Base-by-base conservation (phyloP, 1,284 basidiomycete genomes). In the Tylopilus sp. region DNA sequence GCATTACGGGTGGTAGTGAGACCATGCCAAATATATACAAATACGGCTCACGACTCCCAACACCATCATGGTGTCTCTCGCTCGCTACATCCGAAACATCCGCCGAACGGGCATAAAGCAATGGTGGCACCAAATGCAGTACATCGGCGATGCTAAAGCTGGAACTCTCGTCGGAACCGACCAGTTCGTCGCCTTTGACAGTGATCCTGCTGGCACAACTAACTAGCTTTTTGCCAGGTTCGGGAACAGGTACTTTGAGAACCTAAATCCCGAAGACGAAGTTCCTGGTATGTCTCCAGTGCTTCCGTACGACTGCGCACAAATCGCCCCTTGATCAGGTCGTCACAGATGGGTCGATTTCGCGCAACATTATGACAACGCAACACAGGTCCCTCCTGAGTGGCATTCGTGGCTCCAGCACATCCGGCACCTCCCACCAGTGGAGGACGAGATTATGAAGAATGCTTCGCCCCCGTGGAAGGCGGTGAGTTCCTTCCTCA, bases 381-480 rank as follows among this genome's bases (percentile, higher is more conserved):
- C 89, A 10, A 81, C 90, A 0, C 94, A 97, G 74, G 84, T 95
- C 31, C 89, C 92, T 28, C 80, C 92, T 2, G 92, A 94, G 70
- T 97, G 95, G 95, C 92, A 95, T 70, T 82, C 92, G 8, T 97
- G 94, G 94, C 70, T 97, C 26, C 76, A 78, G n/a, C 92, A 96
- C 65, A 96, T 95, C 62, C 89, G 94, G 41, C 79, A 83, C 57
- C 78, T 84, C 34, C 79, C 91, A 6, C 95, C 94, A 2, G 72
- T 77, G 2, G 75, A 86, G 56, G 95, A 97, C 63, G 66, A 75
- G 0, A 71, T 92, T 29, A 71, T 94, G 65, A 77, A 86, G 63
- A 78, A 74, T 45, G 66, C 78, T 41, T 77, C 81, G 36, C 91
- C 86, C 6, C 70, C 84, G 1, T 97, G 94, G 94, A 79, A 91